A percentile compares a stretch with the other conserved stretches of the same genome.
Conservation (phyloP, 2,329 filamentous ascomycete genomes). For the Penicillium verrucosum region DNA sequence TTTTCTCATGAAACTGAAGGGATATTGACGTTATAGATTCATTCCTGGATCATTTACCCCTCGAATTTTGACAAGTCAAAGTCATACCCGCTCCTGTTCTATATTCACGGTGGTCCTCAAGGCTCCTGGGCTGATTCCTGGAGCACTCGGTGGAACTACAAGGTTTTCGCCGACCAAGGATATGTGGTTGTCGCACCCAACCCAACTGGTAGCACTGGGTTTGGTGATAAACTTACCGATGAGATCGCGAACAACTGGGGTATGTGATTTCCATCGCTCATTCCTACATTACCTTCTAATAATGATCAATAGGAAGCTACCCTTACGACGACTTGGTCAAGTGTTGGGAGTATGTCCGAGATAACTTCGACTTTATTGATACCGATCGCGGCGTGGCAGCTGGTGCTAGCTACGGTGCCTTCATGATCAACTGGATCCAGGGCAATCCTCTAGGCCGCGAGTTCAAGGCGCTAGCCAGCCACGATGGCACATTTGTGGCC, state of each 20-base stretch:
- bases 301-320: constrained; percentile 23
- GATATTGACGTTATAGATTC: constrained; percentile 31
- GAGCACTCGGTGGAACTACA: constrained; percentile 82
- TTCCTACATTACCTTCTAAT: background rate
- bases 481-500: constrained; percentile 77
- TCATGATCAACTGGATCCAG: constrained; percentile 76
- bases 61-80: constrained; percentile 63
- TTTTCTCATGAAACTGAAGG: rapidly evolving
- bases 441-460: constrained; percentile 76
- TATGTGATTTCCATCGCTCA: background rate
- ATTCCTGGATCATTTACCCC: constrained; percentile 44
- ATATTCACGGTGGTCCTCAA: constrained; percentile 82
- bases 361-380: constrained; percentile 39
- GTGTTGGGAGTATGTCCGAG: constrained; percentile 67
- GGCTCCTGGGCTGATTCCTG: constrained; percentile 71
- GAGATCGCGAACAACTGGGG: constrained; percentile 81
- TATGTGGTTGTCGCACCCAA: constrained; percentile 81
- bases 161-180: constrained; percentile 81
- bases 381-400: constrained; percentile 40
- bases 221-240: constrained; percentile 73
- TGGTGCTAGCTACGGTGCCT: constrained; percentile 43
- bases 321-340: constrained; percentile 81
- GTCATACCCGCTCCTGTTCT: constrained; percentile 73
- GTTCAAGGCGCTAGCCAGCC: constrained; percentile 84
- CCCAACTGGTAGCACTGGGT: constrained; percentile 78